Base-by-base conservation (phyloP, 257 asterid genomes). In the Henckelia pumila region DNA sequence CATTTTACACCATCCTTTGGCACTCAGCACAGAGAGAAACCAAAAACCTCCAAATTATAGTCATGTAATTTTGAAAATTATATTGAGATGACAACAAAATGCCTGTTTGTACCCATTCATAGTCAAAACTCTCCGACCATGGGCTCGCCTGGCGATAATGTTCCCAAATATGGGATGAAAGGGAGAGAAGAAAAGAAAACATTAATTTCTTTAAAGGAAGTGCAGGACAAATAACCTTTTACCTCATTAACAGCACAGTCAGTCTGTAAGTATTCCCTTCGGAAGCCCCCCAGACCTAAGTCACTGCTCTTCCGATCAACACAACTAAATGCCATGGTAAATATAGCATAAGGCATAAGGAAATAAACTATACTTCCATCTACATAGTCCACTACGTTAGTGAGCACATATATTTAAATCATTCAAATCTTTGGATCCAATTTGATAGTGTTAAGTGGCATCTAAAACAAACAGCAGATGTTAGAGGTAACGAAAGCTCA, bases 261-360 rank as follows among this genome's bases (percentile, higher is more conserved):
- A 37, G 95, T 92, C 81, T 92, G 98, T 73, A 89, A 66, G 70
- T 89, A 92, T 76, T 92, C 96, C 75, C 95, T 83, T 50, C 86
- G 85, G 80, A 83, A 75, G 60, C 98, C 98, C 72, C 96, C 96
- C 60, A 92, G 88, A 50, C 97, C 97, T 86, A 92, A 81, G 67
- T 92, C 98, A 74, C 96, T 89, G 80, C 97, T 88, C 77, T 89
- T 89, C 35, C 98, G 96, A 75, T 89, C 96, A 70, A 89, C 93
- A 69, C 95, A 89, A 70, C 98, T 92, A 71, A 53, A 72, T 49
- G 63, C 75, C 61, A 56, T 40, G 25, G 59, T 59, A 76, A 66
- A 64, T 35, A 80, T 57, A 33, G 67, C 63, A 70, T 64, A 56
- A 20, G 26, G 29, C 60, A 63, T 78, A 59, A 71, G 63, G 22